Conservation (phyloP, 305 asterid species). For the Coffea humblotiana region DNA sequence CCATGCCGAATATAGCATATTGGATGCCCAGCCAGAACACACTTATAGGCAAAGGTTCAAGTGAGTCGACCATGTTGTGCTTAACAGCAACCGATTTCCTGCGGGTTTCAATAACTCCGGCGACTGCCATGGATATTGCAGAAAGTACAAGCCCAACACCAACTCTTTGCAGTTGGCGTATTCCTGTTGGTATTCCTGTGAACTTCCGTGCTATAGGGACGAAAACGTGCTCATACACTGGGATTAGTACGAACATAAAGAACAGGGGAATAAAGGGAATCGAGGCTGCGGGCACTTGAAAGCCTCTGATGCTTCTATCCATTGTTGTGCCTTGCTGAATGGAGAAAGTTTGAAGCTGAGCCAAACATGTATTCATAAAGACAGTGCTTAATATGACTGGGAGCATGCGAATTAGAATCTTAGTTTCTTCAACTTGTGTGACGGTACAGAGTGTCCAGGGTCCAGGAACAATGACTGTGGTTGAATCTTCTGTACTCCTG, state of each 20-base stretch:
- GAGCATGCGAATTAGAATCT: slow-evolving; percentile 59
- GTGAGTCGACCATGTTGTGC: slow-evolving; percentile 48
- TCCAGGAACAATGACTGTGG: slow-evolving; percentile 22
- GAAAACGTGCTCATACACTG: slow-evolving; percentile 53
- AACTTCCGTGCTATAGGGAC: slow-evolving; percentile 48
- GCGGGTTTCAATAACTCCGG: slow-evolving; percentile 51
- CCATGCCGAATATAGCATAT: slow-evolving; percentile 54
- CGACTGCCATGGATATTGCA: slow-evolving; percentile 55
- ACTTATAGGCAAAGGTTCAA: slow-evolving; percentile 52
- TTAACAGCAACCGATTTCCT: slow-evolving; percentile 44
- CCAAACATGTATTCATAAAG: slow-evolving; percentile 76
- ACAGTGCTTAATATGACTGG: slow-evolving; percentile 63
- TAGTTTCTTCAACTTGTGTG: slow-evolving; percentile 71
- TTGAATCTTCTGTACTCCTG: slow-evolving; percentile 16
- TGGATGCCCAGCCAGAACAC: slow-evolving; percentile 67
- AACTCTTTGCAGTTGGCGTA: slow-evolving; percentile 62
- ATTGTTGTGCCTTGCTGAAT: slow-evolving; percentile 66
- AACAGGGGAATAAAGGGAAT: slow-evolving; percentile 56
- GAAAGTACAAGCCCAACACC: slow-evolving; percentile 64
- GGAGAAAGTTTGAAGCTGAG: slow-evolving; percentile 74
- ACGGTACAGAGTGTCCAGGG: slow-evolving; percentile 58
- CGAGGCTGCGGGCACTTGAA: slow-evolving; percentile 61
- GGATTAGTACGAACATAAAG: slow-evolving; percentile 54
- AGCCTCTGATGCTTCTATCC: slow-evolving; percentile 50
- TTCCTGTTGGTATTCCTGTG: slow-evolving; percentile 69